Conservation (phyloP, 352 stramenopile species). For the Pythium sp. region DNA sequence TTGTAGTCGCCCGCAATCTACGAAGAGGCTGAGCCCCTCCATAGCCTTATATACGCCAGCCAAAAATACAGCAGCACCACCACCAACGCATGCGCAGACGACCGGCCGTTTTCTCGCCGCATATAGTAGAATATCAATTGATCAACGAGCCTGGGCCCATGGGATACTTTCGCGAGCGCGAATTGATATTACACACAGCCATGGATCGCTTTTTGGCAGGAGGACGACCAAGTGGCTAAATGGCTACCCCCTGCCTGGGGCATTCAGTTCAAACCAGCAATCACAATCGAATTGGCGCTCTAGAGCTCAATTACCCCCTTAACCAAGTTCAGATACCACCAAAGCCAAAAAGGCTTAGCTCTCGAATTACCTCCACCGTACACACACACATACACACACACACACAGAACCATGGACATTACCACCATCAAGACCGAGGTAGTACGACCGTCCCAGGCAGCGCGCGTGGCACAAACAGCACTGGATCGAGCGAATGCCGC, state of each 20-base stretch:
- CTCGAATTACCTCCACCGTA: neutral
- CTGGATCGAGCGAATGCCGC: conserved; percentile 3
- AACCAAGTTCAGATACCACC: neutral
- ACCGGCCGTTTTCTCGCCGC: neutral
- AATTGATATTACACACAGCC: neutral
- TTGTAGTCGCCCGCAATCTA: neutral
- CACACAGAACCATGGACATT: neutral
- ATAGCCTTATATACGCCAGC: neutral
- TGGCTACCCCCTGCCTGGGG: neutral
- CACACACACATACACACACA: neutral
- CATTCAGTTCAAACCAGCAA: neutral
- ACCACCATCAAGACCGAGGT: neutral
- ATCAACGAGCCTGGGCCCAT: neutral
- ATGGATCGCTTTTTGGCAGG: neutral
- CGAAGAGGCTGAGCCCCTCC: neutral
- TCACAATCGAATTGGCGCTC: conserved; percentile 5
- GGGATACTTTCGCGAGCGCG: neutral
- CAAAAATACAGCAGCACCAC: neutral
- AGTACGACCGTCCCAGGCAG: neutral
- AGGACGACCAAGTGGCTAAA: neutral
- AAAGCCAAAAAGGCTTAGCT: neutral
- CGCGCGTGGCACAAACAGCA: conserved; percentile 8
- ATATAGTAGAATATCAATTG: neutral
- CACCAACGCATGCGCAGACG: neutral
- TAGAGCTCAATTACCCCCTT: conserved; percentile 1